Conservation (phyloP, 768 basidiomycete genomes). For the Boletus rubescentipes region DNA sequence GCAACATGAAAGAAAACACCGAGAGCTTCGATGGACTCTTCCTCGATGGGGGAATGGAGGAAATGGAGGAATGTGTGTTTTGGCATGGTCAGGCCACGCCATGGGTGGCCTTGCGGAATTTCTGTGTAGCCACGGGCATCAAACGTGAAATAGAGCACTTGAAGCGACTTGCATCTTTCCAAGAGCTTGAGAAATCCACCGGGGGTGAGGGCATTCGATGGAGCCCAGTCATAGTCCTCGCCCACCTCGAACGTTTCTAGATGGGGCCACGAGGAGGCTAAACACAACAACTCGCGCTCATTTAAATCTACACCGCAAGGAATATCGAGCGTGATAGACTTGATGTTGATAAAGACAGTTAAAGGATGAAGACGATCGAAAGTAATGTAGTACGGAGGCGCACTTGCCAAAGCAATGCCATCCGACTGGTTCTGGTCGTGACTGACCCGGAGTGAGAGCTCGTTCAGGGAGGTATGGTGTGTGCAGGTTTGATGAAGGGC, state of each 20-base stretch:
- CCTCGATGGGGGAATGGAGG: constrained; percentile 1
- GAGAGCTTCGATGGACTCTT: constrained; percentile 9
- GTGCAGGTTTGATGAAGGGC: not conserved
- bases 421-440: not conserved
- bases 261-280: constrained; percentile 18
- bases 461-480: not conserved
- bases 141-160: not conserved
- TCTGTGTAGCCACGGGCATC: constrained; percentile 11
- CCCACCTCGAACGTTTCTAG: constrained; percentile 1
- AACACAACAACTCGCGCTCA: constrained; percentile 4
- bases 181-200: constrained; percentile 2
- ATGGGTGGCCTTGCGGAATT: constrained; percentile 7
- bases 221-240: not conserved
- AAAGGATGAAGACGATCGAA: constrained; percentile 4
- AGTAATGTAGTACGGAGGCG: not conserved
- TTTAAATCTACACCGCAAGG: constrained; percentile 3
- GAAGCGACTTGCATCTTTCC: constrained; percentile 9
- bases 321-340: not conserved
- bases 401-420: not conserved
- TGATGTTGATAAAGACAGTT: constrained; percentile 7
- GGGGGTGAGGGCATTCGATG: constrained; percentile 7
- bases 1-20: constrained; percentile 13
- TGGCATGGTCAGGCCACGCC: constrained; percentile 7
- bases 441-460: not conserved
- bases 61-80: not conserved